phyloP scores from a whole-genome alignment of 2,329 filamentous ascomycete species.

The Fusarium tricinctum region DNA sequence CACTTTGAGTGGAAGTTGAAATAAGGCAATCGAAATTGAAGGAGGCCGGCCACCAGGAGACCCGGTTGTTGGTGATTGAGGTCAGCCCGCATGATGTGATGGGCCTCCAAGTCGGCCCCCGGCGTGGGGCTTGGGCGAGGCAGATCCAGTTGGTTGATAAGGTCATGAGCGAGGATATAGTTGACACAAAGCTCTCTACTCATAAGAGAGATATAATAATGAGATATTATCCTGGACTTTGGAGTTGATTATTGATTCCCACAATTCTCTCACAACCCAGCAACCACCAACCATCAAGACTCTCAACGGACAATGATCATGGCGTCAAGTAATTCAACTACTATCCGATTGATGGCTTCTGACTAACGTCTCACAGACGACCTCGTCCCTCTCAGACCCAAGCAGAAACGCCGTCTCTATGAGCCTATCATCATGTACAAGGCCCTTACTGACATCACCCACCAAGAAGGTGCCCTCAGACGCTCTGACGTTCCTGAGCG shows the following conservation, averaged over 20 bases:
- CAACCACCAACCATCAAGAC: not conserved
- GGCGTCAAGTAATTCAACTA: not conserved
- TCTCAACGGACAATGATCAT: not conserved
- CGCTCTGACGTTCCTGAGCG: not conserved
- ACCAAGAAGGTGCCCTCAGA: constrained; percentile 8
- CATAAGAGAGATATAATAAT: not conserved
- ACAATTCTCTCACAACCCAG: not conserved
- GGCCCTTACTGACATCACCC: constrained; percentile 43
- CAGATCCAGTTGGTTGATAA: not conserved
- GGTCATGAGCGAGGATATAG: not conserved
- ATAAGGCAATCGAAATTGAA: constrained; percentile 5
- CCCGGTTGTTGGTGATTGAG: constrained; percentile 9
- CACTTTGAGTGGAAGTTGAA: not conserved
- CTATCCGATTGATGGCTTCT: fast-evolving
- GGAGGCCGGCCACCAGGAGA: not conserved
- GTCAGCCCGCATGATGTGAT: constrained; percentile 42
- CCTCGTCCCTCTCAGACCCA: constrained; percentile 24
- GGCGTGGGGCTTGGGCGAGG: constrained; percentile 32
- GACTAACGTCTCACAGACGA: not conserved
- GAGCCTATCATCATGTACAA: constrained; percentile 49
- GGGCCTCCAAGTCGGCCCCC: constrained; percentile 42
- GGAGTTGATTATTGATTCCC: not conserved
- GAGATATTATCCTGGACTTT: not conserved
- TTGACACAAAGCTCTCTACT: too few relatives aligned
- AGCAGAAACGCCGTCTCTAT: constrained; percentile 48